Evolutionary conservation across 495 filamentous ascomycete genomes (phyloP), one percentile per base, ranked within the genome.

Genomic region (Aspergillus leporis): DNA sequence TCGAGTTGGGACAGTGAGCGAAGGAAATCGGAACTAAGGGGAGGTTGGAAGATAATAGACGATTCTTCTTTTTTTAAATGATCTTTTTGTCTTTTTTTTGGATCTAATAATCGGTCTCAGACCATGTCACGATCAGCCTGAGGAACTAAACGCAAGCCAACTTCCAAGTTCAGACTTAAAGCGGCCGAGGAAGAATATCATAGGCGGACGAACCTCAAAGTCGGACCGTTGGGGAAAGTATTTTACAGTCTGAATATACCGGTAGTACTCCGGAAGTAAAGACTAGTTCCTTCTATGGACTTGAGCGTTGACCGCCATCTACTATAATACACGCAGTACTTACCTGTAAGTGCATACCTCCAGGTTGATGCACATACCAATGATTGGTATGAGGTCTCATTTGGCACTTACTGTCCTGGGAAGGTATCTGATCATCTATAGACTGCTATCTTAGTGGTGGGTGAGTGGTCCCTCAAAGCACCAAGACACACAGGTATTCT

Each of bases 1-100:
- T 67, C 61, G 60, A 67, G 52, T 61, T 65, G 62, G 59, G 61
- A 63, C 49, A 56, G 61, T 56, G 54, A 54, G 52, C 58, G 38
- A 58, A 54, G 58, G 56, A 50, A 62, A 61, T 58, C 38, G 58
- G 55, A 43, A 56, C 55, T 65, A 64, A 67, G 31, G 61, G 59
- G 40, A 52, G 18, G 57, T 56, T 52, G 30, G 30, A 61, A 53
- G 48, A 51, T 32, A 38, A 46, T 57, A 48, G 19, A 43, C n/a
- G 10, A 21, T 25, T 40, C 9, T 46, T 18, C 55, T 41, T 46
- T 34, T 46, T 40, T 59, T 30, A 46, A 19, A 34, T 59, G 43
- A 47, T 51, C 25, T 28, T 48, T 41, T 28, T 40, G 3, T 30
- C 25, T 53, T 58, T 55, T 41, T 55, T 53, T 56, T 58, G 43